These are phyloP conservation scores for Thamnidium elegans DNA, from an alignment of 192 early-diverging fungal genomes.

Conservation along the genomic window DNA sequence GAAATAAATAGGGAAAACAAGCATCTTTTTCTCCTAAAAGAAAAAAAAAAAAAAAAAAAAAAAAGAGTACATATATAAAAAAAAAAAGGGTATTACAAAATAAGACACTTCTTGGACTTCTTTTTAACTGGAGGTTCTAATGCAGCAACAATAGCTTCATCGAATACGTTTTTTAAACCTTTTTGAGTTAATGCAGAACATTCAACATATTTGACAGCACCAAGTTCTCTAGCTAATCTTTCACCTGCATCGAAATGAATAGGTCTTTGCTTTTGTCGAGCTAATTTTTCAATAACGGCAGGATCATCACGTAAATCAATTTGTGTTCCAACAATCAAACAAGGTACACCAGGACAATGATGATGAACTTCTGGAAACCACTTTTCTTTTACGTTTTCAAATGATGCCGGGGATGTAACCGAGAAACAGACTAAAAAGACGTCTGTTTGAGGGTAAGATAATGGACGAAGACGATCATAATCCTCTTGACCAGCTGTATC, in stretches of 20 bases:
- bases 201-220: constrained; percentile 91
- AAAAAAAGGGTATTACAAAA: constrained; percentile 58
- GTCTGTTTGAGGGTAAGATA: constrained; percentile 95
- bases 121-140: constrained; percentile 82
- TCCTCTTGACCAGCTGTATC: constrained; percentile 98
- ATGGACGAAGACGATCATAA: constrained; percentile 89
- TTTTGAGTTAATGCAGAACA: constrained; percentile 90
- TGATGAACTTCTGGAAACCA: constrained; percentile 97
- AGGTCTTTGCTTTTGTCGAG: constrained; percentile 78
- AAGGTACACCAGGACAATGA: constrained; percentile 94
- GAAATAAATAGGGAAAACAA: background rate
- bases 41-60: background rate
- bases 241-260: constrained; percentile 79
- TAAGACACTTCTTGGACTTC: constrained; percentile 77
- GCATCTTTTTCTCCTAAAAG: background rate
- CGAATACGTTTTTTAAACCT: constrained; percentile 91
- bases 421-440: constrained; percentile 95
- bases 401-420: constrained; percentile 87
- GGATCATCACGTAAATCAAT: constrained; percentile 88
- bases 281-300: constrained; percentile 74
- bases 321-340: constrained; percentile 89
- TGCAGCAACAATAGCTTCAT: constrained; percentile 97
- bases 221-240: constrained; percentile 76
- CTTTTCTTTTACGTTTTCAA: constrained; percentile 94
- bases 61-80: background rate